A percentile compares a stretch with the other conserved stretches of the same genome.
phyloP scores from a whole-genome alignment of 225 moss, liverwort and hornwort species.

The Straminergon stramineum region DNA sequence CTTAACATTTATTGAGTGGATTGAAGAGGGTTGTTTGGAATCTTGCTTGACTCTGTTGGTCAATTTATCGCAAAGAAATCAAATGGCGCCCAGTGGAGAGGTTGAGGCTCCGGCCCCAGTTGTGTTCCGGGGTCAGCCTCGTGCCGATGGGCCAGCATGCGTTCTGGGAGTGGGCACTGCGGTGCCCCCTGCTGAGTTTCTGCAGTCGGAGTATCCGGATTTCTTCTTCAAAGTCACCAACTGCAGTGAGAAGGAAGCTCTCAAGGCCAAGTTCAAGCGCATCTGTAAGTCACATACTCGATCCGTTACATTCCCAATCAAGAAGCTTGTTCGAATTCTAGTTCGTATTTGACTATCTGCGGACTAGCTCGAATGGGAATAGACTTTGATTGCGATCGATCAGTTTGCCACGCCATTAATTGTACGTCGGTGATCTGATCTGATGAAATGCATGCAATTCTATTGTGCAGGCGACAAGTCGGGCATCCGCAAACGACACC shows the following conservation, averaged over 20 bases:
- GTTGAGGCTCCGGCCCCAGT: neutral
- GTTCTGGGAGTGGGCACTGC: conserved; percentile 34
- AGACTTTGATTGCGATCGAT: no score
- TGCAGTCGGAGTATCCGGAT: conserved; percentile 45
- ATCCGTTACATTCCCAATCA: no score
- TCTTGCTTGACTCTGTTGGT: neutral
- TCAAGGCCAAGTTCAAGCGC: conserved; percentile 60
- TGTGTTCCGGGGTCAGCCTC: conserved; percentile 26
- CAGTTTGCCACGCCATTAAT: no score
- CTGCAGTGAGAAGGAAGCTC: conserved; percentile 18
- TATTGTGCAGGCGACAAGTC: conserved; percentile 26
- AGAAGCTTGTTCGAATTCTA: no score
- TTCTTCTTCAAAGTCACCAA: conserved; percentile 65
- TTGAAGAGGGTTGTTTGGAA: neutral
- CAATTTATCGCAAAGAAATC: neutral
- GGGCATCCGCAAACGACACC: conserved; percentile 20
- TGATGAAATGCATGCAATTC: neutral
- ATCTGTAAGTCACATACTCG: conserved; percentile 25
- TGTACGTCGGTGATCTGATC: neutral
- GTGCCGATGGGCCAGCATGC: conserved; percentile 35
- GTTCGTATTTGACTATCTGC: no score
- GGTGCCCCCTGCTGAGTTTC: conserved; percentile 30
- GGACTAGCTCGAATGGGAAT: no score
- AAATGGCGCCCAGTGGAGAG: conserved; percentile 12
- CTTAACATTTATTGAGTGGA: neutral